Evolutionary conservation across 1,139 yeast genomes (phyloP).

Genomic region (Chernovozyma aurita): DNA sequence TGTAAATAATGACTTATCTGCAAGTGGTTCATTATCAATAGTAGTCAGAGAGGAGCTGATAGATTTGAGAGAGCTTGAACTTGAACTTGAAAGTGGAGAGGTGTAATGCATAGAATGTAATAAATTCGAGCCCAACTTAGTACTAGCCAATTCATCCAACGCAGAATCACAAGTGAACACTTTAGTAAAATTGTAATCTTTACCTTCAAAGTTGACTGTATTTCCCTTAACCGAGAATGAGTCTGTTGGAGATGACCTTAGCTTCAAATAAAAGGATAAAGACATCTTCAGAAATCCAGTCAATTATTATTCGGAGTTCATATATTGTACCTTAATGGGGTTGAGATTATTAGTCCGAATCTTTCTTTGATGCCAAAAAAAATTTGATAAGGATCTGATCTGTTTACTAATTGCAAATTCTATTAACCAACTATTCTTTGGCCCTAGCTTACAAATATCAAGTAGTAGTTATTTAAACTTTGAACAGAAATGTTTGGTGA

Average conservation of each 20-base stretch:
- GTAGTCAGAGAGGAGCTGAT: not conserved
- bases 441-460: too few relatives aligned
- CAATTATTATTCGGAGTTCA: too few relatives aligned
- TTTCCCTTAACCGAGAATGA: slow-evolving; percentile 9
- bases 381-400: too few relatives aligned
- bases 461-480: too few relatives aligned
- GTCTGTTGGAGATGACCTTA: slow-evolving; percentile 14
- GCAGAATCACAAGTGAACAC: slow-evolving; percentile 12
- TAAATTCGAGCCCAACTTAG: not conserved
- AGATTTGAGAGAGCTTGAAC: not conserved
- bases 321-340: too few relatives aligned
- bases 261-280: slow-evolving; percentile 23
- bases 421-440: too few relatives aligned
- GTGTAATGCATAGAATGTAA: not conserved
- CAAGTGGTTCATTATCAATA: not conserved
- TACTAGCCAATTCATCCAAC: slow-evolving; percentile 10
- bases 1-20: not conserved
- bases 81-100: not conserved
- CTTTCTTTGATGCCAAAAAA: too few relatives aligned
- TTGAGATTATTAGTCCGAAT: too few relatives aligned
- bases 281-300: slow-evolving; percentile 7
- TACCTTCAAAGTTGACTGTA: slow-evolving; percentile 18
- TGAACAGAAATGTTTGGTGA: too few relatives aligned
- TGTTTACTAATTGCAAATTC: too few relatives aligned
- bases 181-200: slow-evolving; percentile 18